Conservation (phyloP, 1,284 basidiomycete species). For the Pseudozyma flocculosa region DNA sequence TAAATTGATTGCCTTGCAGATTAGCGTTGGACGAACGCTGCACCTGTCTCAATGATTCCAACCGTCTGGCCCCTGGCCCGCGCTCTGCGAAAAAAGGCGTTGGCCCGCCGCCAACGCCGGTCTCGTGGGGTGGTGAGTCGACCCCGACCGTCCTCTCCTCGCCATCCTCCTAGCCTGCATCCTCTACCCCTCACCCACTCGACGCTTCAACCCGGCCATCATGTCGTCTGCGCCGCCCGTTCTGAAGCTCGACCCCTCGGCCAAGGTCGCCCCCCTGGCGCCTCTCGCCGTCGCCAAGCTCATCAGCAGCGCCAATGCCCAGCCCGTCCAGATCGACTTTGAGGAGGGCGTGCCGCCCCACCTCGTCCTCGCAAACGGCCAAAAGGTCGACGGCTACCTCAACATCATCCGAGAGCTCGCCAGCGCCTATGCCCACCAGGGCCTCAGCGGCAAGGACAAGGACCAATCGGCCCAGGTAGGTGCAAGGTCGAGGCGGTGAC, state of each 20-base stretch:
- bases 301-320: slow-evolving; percentile 13
- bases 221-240: slow-evolving; percentile 19
- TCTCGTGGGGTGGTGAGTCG: too few species aligned
- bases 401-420: slow-evolving; percentile 46
- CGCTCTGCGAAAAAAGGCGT: too few species aligned
- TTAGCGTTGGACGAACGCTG: too few species aligned
- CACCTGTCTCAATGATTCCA: too few species aligned
- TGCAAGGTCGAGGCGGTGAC: too few species aligned
- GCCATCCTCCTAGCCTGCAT: too few species aligned
- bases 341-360: slow-evolving; percentile 26
- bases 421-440: slow-evolving; percentile 32
- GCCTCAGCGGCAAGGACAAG: slow-evolving; percentile 41
- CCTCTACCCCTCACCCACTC: too few species aligned
- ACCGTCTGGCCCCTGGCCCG: too few species aligned
- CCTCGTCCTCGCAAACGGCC: slow-evolving; percentile 22
- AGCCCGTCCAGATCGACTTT: slow-evolving; percentile 27
- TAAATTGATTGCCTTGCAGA: too few species aligned
- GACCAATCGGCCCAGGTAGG: slow-evolving; percentile 30
- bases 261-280: slow-evolving; percentile 43
- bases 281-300: slow-evolving; percentile 40
- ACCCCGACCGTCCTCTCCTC: too few species aligned
- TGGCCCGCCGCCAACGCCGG: too few species aligned
- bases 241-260: slow-evolving; percentile 40
- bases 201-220: too few species aligned
- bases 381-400: slow-evolving; percentile 35